These are phyloP conservation scores for Aaosphaeria arxii DNA, from an alignment of 2,329 filamentous ascomycete species.

Conservation along the genomic window DNA sequence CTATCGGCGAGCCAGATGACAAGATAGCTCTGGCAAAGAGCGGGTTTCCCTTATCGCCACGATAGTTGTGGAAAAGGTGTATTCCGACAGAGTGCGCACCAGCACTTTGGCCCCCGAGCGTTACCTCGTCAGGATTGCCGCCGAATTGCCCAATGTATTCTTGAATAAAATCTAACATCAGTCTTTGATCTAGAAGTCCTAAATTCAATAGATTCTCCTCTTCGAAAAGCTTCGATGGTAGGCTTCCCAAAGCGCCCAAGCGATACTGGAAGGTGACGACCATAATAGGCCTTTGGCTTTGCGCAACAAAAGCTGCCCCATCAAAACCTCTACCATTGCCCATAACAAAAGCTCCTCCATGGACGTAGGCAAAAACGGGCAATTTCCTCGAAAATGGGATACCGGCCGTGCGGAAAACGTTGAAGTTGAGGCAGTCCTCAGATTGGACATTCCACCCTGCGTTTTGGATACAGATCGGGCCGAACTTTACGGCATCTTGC, in stretches of 20 bases:
- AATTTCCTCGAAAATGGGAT: slow-evolving; percentile 24
- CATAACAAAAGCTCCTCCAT: slow-evolving; percentile 28
- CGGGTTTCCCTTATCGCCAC: slow-evolving; percentile 22
- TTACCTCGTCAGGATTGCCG: slow-evolving; percentile 40
- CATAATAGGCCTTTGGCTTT: slow-evolving; percentile 27
- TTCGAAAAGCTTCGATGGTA: slow-evolving; percentile 33
- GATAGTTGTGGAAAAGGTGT: slow-evolving; percentile 37
- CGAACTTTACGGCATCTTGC: slow-evolving; percentile 38
- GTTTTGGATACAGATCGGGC: slow-evolving; percentile 46
- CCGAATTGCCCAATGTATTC: slow-evolving; percentile 38
- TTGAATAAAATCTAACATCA: slow-evolving; percentile 37
- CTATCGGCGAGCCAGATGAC: slow-evolving; percentile 33
- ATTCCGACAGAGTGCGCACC: slow-evolving; percentile 37
- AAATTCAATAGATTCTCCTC: slow-evolving; percentile 33
- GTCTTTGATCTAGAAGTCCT: slow-evolving; percentile 26
- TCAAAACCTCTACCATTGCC: slow-evolving; percentile 32
- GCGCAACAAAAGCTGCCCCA: slow-evolving; percentile 30
- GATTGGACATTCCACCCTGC: slow-evolving; percentile 26
- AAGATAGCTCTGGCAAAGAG: slow-evolving; percentile 33
- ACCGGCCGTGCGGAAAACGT: slow-evolving; percentile 26
- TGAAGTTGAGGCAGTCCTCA: slow-evolving; percentile 35
- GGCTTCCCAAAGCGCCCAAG: slow-evolving; percentile 29
- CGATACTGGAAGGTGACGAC: slow-evolving; percentile 35
- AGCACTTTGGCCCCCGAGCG: slow-evolving; percentile 41
- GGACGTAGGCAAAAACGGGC: slow-evolving; percentile 29